Base-by-base conservation (phyloP, 331 rosid species). In the Spiraea crenata region DNA sequence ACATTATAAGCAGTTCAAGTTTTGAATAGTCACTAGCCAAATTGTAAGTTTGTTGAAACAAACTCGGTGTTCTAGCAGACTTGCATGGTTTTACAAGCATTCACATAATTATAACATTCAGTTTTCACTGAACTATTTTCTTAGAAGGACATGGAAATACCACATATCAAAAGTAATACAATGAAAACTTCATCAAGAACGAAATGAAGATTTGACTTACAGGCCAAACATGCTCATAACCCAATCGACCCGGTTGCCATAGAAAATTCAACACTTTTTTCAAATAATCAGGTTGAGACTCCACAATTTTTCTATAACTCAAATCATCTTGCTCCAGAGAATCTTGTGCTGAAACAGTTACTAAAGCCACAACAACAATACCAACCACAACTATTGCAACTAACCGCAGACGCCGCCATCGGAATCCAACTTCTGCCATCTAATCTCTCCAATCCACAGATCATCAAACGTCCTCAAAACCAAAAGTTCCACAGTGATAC, bases 171-270 rank as follows among this genome's bases (percentile, higher is more conserved):
- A 61, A 14, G 51, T 55, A 46, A 8, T 15, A 40, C 3, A 7
- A 47, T 50, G 13, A 25, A 3, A 31, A 41, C 51, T 17, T 15
- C 4, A 38, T 14, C 19, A 47, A n/a, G 38, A 25, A 37, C 4
- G 41, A 9, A 59, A 51, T 34, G 37, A 59, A 49, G 44, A 45
- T 9, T 5, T 10, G 15, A 72, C 81, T 60, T 54, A 81, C 84
- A 16, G 84, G 84, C 84, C 84, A 81, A 56, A 81, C 81, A 44
- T 69, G 77, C 48, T 52, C 63, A 67, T 76, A 81, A 31, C 79
- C 76, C 59, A 78, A 61, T 67, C 61, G 79, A 47, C 46, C 59
- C 0, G 47, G 14, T 34, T 74, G 60, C 64, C 81, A 72, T 12
- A 74, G 66, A 59, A 60, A 62, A 52, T 37, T 72, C 7, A 65